Evolutionary conservation across 805 yeast species (phyloP).

Genomic region (Hanseniaspora valbyensis): DNA sequence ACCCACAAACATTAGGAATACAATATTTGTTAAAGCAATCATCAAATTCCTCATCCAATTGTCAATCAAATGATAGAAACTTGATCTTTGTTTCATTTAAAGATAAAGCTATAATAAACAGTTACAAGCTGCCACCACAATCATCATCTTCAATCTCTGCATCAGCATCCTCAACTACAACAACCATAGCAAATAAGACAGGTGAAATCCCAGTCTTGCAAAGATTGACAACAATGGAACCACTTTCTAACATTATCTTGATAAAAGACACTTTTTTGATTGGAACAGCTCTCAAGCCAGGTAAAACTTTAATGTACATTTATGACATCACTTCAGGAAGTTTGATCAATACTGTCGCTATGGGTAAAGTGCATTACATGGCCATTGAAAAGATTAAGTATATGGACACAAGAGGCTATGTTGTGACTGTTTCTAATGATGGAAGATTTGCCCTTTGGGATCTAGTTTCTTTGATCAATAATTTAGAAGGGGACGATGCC

Average conservation of each 20-base stretch:
- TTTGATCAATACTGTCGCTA: conserved; percentile 51
- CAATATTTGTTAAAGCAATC: conserved; percentile 13
- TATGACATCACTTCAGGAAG: conserved; percentile 81
- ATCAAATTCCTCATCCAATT: background rate
- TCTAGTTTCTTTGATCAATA: conserved; percentile 44
- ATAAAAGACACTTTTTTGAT: conserved; percentile 39
- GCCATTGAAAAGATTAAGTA: conserved; percentile 49
- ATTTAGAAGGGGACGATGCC: conserved; percentile 26
- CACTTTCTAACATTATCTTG: conserved; percentile 33
- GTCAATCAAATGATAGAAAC: background rate
- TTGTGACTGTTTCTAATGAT: conserved; percentile 72
- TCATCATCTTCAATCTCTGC: background rate
- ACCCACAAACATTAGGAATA: conserved; percentile 14
- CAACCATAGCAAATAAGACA: background rate
- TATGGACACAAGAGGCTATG: conserved; percentile 49
- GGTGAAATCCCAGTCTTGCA: conserved; percentile 51
- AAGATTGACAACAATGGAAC: conserved; percentile 75
- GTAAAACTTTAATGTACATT: conserved; percentile 46
- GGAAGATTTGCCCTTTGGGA: conserved; percentile 71
- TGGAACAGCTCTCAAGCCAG: conserved; percentile 50
- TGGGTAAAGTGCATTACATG: conserved; percentile 57
- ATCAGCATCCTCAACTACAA: background rate
- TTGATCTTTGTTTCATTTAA: conserved; percentile 8
- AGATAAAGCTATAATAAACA: conserved; percentile 60
- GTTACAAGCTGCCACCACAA: conserved; percentile 59